Evolutionary conservation across 371 early-diverging fungal genomes (phyloP), one percentile per base, ranked within the genome.

Genomic region (Rhizomucor pusillus): DNA sequence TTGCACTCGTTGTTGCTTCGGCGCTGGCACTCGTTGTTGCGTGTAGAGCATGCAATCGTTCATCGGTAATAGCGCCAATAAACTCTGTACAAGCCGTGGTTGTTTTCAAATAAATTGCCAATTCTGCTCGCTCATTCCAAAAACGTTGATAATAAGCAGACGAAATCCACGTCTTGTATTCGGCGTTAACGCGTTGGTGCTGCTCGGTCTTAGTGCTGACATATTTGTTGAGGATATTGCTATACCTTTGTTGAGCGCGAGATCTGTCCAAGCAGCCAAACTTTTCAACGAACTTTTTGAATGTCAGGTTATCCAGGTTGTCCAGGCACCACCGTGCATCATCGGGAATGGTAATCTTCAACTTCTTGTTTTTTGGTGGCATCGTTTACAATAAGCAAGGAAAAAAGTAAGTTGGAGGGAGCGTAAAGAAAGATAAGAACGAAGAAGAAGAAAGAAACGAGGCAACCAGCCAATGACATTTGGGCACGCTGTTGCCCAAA

Each of bases 281-380:
- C 41, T 52, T 52, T 47, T 64, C 57, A 57, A 63, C 59, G 56
- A 56, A 63, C 37, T 54, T 56, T 54, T 36, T 60, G 50, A 64
- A 64, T 1, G 59, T 50, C 29, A 64, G 52, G 54, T 16, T 47
- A 25, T 41, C 16, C 10, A 54, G 33, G 53, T 47, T 50, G 52
- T 64, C 65, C 41, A 64, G 48, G 43, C 60, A 59, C 65, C 65
- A 59, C 48, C 50, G 46, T n/a, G 50, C 60, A 50, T 64, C 60
- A 39, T 64, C 51, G 33, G 59, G 60, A 29, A 55, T 41, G n/a
- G 34, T 11, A 44, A 34, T 49, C 52, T 44, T 53, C 25, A n/a
- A 35, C 44, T 57, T 57, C 34, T 50, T 57, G n/a, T n/a, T n/a
- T 44, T 41, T 57, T n/a, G 57, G 29, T 23, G 48, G 48, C 48